These are phyloP conservation scores for Penicillium glabrum DNA, from an alignment of 2,329 filamentous ascomycete genomes.

Conservation along the genomic window DNA sequence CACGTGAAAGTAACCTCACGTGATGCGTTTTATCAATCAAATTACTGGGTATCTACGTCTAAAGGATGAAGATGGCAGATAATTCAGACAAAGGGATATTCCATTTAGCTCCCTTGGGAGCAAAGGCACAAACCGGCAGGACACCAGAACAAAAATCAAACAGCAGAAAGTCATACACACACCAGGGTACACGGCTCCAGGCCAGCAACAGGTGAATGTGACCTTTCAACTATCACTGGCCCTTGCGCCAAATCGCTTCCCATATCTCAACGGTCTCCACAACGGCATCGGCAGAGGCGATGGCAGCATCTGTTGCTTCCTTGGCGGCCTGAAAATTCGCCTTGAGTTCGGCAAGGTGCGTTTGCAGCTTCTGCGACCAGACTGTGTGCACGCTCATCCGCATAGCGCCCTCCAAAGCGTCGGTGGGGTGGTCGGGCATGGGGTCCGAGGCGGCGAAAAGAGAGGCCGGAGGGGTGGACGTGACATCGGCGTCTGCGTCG, in stretches of 20 bases:
- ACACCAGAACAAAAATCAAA: neutral
- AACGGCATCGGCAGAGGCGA: constrained; percentile 1
- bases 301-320: neutral
- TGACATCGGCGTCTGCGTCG: neutral
- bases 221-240: constrained; percentile 3
- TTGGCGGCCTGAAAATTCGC: neutral
- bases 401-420: neutral
- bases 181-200: neutral
- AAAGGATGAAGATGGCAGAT: neutral
- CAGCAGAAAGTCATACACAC: neutral
- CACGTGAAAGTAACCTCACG: neutral
- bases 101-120: neutral
- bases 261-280: constrained; percentile 21
- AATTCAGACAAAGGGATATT: neutral
- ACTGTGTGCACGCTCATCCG: neutral
- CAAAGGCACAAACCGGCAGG: neutral
- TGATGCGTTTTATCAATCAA: neutral
- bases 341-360: neutral
- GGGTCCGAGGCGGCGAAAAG: neutral
- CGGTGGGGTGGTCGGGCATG: neutral
- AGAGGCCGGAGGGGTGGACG: too few species aligned
- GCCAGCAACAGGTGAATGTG: neutral
- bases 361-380: neutral
- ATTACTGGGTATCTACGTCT: neutral
- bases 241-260: constrained; percentile 19